Evolutionary conservation across 2,329 filamentous ascomycete species (phyloP), one percentile per base, ranked within the genome.

Genomic region (Emergomyces pasteurianus): DNA sequence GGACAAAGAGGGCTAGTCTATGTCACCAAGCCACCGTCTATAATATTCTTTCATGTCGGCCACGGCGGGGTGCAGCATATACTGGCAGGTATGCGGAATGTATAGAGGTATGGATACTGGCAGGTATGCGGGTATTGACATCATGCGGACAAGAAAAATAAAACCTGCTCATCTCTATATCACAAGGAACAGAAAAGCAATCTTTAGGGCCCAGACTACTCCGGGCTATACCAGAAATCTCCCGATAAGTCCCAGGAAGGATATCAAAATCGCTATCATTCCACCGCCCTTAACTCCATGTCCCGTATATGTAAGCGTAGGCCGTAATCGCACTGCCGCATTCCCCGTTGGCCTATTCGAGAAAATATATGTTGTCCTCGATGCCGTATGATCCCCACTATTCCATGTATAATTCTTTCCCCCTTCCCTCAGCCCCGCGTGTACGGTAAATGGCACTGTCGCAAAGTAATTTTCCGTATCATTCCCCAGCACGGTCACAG

Each of bases 401-500:
- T 18, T 14, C 57, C 57, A 59, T 5, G 57, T 59, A 40, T 36
- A 21, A 12, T 59, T 59, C 31, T 14, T 21, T 2, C 23, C 16
- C 2, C 52, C 59, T 12, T 57, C 53, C 42, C 59, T 50, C 53
- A 60, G 49, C 40, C 21, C 52, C 10, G 53, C 5, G 10, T 60
- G 52, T 18, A 60, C 59, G 14, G 43, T 50, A 28, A 60, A 60
- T 26, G 59, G 50, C 12, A 53, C n/a, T 1, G 40, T 57, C n/a
- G 59, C 59, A 21, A 57, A 60, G 47, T 56, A 58, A 57, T 56
- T 60, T 36, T 60, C 53, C 36, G 36, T 34, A 60, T 60, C 59
- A 42, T 43, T 43, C 12, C 59, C 59, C 18, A 60, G 18, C 40
- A 60, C 36, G 3, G 52, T 60, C 55, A 57, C 55, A 1, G 16